Base-by-base conservation (phyloP, 2,329 filamentous ascomycete genomes). In the Trichoderma oligosporum region DNA sequence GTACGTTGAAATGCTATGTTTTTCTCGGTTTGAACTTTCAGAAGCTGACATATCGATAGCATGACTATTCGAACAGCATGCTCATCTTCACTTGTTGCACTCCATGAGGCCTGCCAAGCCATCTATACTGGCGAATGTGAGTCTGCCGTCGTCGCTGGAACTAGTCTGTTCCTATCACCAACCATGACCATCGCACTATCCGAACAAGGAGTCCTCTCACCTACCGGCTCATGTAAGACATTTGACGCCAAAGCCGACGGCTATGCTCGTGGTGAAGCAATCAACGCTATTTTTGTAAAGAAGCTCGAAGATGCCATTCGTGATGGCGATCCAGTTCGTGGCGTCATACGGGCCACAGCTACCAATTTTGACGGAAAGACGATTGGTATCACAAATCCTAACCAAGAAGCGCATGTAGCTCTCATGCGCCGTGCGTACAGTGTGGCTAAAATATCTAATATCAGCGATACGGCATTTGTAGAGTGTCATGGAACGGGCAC, bases 191-290 rank as follows among this genome's bases (percentile, higher is more conserved):
- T 62, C 0, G 60, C 61, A 16, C 67, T 75, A 64, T 64, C 66
- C 2, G 66, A 71, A 33, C 65, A 73, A 31, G 70, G 71, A 1
- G 65, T 76, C 0, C 62, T 78, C 4, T 72, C 70, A 3, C 63
- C 67, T 1, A 63, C 67, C 1, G 72, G 69, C 25, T 59, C 68
- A 25, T 65, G 66, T 42, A 65, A 69, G 47, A 68, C 68, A 1
- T 79, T 77, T 58, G 77, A 78, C 39, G 66, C 70, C 2, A 64
- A 68, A 7, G 80, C 77, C 0, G 70, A 79, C 53, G 81, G 81
- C 0, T 83, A 81, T 56, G 77, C 70, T 0, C 71, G 78, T 5
- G 80, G 76, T 2, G 81, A 83, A 60, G 80, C 75, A 4, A 63
- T 76, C 12, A 73, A 65, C 2, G 68, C 71, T 6, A 56, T 82